A percentile compares a stretch with the other conserved stretches of the same genome.
Evolutionary conservation across 371 early-diverging fungal genomes (phyloP).

Genomic region (Mucor racemosus): DNA sequence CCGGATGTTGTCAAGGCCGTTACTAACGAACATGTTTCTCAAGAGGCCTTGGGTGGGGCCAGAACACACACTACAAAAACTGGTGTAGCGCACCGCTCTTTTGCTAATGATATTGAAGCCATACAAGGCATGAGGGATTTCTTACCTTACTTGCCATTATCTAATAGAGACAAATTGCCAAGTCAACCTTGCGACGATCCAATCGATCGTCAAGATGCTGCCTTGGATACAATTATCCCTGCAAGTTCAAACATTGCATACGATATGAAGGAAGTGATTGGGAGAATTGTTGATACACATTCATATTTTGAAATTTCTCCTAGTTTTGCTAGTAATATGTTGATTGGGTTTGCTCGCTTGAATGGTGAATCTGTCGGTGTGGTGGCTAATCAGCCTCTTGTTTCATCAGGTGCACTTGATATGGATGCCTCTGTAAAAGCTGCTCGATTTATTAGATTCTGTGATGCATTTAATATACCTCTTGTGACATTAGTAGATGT

Average conservation of each 20-base stretch:
- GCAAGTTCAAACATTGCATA: slow-evolving; percentile 92
- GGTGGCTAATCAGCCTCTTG: slow-evolving; percentile 95
- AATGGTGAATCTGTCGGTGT: slow-evolving; percentile 92
- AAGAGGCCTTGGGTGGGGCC: slow-evolving; percentile 96
- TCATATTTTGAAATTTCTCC: slow-evolving; percentile 92
- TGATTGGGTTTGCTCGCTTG: slow-evolving; percentile 90
- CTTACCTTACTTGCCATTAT: slow-evolving; percentile 86
- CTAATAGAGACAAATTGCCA: slow-evolving; percentile 77
- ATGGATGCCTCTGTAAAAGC: slow-evolving; percentile 96
- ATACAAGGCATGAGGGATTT: slow-evolving; percentile 87
- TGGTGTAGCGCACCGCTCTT: slow-evolving; percentile 91
- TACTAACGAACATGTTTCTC: slow-evolving; percentile 94
- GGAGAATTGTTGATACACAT: slow-evolving; percentile 83
- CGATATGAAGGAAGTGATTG: slow-evolving; percentile 91
- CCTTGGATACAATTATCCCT: slow-evolving; percentile 89
- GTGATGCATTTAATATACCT: slow-evolving; percentile 96
- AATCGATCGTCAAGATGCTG: slow-evolving; percentile 74
- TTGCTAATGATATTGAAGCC: slow-evolving; percentile 95
- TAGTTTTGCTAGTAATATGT: slow-evolving; percentile 93
- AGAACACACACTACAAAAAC: slow-evolving; percentile 88
- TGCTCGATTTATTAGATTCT: slow-evolving; percentile 95
- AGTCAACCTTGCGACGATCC: slow-evolving; percentile 76
- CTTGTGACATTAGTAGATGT: slow-evolving; percentile 96
- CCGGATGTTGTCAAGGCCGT: slow-evolving; percentile 97
- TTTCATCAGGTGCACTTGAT: slow-evolving; percentile 95